A percentile compares a stretch with the other conserved stretches of the same genome.
Evolutionary conservation across 371 early-diverging fungal genomes (phyloP).

Genomic region (Umbelopsis sp.): DNA sequence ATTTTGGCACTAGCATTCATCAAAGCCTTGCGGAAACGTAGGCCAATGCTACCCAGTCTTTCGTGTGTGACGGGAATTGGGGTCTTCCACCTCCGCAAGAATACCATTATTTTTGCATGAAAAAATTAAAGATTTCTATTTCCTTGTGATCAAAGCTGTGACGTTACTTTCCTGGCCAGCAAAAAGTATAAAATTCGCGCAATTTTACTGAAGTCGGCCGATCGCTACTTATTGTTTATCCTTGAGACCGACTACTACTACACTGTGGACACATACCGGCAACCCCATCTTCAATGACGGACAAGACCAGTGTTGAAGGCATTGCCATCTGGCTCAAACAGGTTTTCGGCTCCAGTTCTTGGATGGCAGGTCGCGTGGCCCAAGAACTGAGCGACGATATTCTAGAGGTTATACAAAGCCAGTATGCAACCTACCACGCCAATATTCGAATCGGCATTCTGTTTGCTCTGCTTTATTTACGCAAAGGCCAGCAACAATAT

Average conservation of each 20-base stretch:
- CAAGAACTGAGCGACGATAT: constrained; percentile 38
- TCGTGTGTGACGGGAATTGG: too few relatives aligned
- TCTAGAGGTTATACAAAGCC: constrained; percentile 25
- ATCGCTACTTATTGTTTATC: constrained; percentile 23
- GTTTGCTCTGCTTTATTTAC: constrained; percentile 26
- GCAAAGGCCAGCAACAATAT: constrained; percentile 24
- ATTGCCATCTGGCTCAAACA: constrained; percentile 32
- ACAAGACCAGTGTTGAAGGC: constrained; percentile 34
- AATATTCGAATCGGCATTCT: constrained; percentile 28
- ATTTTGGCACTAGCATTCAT: too few relatives aligned
- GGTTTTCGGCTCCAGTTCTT: constrained; percentile 30
- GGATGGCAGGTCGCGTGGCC: constrained; percentile 37
- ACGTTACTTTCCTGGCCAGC: constrained; percentile 12
- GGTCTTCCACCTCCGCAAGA: too few relatives aligned
- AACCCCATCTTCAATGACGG: constrained; percentile 28
- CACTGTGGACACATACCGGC: neutral
- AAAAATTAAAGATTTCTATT: too few relatives aligned
- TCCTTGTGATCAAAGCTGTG: constrained; percentile 2
- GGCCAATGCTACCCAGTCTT: too few relatives aligned
- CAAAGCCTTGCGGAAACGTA: too few relatives aligned
- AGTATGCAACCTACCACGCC: constrained; percentile 29
- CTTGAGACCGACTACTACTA: constrained; percentile 14
- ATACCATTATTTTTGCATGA: too few relatives aligned
- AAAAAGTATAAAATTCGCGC: constrained; percentile 18
- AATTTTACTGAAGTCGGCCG: constrained; percentile 18